These are phyloP conservation scores for Ziziphus jujuba DNA, from an alignment of 306 rosid species.

Conservation along the genomic window DNA sequence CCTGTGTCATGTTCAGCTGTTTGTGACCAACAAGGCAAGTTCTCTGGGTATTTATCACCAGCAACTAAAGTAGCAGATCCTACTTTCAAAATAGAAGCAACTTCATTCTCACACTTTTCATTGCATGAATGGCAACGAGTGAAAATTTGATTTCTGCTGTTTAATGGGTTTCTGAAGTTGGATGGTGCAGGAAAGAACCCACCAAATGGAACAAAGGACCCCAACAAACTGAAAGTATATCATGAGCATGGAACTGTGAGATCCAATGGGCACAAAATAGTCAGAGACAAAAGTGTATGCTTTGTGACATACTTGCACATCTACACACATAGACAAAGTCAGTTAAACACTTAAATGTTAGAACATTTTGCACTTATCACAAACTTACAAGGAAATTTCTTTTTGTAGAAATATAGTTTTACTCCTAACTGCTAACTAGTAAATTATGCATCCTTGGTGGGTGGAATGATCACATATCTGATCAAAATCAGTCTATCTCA, in stretches of 20 bases:
- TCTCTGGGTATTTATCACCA: conserved; percentile 34
- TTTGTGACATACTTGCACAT: conserved; percentile 15
- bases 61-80: conserved; percentile 38
- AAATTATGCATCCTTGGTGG: neutral
- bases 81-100: conserved; percentile 53
- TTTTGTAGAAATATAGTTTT: neutral
- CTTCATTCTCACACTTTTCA: conserved; percentile 79
- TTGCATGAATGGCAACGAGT: conserved; percentile 63
- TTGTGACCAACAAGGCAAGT: conserved; percentile 55
- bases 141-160: conserved; percentile 37
- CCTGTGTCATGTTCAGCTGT: conserved; percentile 45
- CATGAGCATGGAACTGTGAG: conserved; percentile 58
- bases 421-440: neutral
- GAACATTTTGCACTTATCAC: neutral
- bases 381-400: too few species aligned
- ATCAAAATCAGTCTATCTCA: too few species aligned
- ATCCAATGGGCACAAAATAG: conserved; percentile 46
- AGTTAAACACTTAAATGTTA: conserved; percentile 2
- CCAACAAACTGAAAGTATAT: conserved; percentile 82
- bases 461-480: too few species aligned
- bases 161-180: conserved; percentile 44
- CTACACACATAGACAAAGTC: conserved; percentile 3
- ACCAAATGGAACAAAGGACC: conserved; percentile 93
- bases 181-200: conserved; percentile 80
- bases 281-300: conserved; percentile 40